Base-by-base conservation (phyloP, 139 green algal species). In the Pseudopediastrum boryanum region DNA sequence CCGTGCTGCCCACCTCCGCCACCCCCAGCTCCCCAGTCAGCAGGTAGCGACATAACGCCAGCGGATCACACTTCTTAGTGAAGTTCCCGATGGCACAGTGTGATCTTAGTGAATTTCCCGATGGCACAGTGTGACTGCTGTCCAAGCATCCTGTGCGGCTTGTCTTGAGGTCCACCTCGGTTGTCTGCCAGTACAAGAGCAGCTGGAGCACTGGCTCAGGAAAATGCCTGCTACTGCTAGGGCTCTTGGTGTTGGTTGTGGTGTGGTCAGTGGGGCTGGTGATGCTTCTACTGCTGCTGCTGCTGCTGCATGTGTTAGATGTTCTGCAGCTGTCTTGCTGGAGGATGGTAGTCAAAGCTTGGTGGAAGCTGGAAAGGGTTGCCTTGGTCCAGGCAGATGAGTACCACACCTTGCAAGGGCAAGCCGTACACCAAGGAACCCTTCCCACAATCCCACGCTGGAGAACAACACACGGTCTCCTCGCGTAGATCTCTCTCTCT, bases 391-490 rank as follows among this genome's bases (percentile, higher is more conserved):
- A 90, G 3, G 69, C 51, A 8, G 85, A 38, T 3, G 76, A 85
- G 75, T 78, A 90, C 83, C 86, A 90, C 61, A 88, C 86, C 85
- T 89, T n/a, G n/a, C n/a, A n/a, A n/a, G n/a, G n/a, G n/a, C n/a
- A n/a, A n/a, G n/a, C n/a, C n/a, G n/a, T n/a, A n/a, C n/a, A n/a
- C n/a, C n/a, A n/a, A n/a, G n/a, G n/a, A n/a, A n/a, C n/a, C n/a
- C n/a, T n/a, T n/a, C n/a, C n/a, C n/a, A n/a, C n/a, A n/a, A n/a
- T n/a, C n/a, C n/a, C n/a, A n/a, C n/a, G n/a, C n/a, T n/a, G n/a
- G n/a, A n/a, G n/a, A n/a, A n/a, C n/a, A n/a, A n/a, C n/a, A n/a
- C n/a, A n/a, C n/a, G n/a, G n/a, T n/a, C n/a, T n/a, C n/a, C n/a
- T n/a, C n/a, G n/a, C n/a, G n/a, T n/a, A n/a, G n/a, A n/a, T n/a